Evolutionary conservation across 352 stramenopile genomes (phyloP), one percentile per base, ranked within the genome.

Genomic region (Peronospora belbahrii): DNA sequence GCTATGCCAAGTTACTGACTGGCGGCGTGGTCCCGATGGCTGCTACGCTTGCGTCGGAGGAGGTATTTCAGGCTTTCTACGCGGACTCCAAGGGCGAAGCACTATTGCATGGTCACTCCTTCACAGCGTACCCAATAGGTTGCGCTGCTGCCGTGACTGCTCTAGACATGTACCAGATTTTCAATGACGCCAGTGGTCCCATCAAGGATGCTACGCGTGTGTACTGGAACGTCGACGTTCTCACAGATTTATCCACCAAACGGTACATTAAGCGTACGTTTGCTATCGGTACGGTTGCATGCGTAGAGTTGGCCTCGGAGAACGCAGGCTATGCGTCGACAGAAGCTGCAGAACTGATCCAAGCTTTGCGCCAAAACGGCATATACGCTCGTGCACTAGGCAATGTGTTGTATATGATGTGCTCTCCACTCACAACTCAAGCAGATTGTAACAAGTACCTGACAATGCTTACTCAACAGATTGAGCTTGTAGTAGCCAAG

Each of bases 1-100:
- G 82, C 55, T 97, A 96, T 52, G 87, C 84, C 7, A 97, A 97
- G 64, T 67, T 96, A 4, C 58, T 97, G 14, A 96, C 88, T 28
- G 89, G 89, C 18, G 88, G 88, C 18, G 70, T 95, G 11, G 70
- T 96, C 4, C 85, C 88, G 1, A 65, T 97, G 19, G 76, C 84
- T 6, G 79, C 81, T 28, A 96, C 89, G 37, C 67, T 97, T 14
- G 71, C 88, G 2, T 87, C 73, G 6, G 83, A 96, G 44, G 72
- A 93, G 15, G 70, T 96, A 13, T 97, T 96, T 51, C 52, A 75
- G 35, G 91, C 85, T 14, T 97, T 97, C 65, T 91, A 91, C 56
- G 75, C 77, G 0, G 83, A 94, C 24, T 72, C 49, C 33, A 94
- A 95, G 67, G 75, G 72, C 24, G 79, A 95, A 13, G 85, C 85